Conservation (phyloP, 2,329 filamentous ascomycete species). For the Thelonectria rubi region DNA sequence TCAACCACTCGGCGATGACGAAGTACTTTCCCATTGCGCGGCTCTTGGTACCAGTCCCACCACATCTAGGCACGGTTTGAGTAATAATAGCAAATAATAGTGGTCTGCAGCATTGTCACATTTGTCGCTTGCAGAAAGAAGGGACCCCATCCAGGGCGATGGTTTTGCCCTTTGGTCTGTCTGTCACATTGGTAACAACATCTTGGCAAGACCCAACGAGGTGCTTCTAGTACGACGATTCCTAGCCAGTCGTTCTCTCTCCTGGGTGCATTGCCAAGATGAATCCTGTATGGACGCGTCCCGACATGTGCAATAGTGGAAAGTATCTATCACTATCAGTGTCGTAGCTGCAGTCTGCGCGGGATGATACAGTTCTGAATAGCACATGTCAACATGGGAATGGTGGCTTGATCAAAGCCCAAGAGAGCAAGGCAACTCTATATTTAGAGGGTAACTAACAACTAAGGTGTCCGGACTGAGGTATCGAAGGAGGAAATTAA, state of each 20-base stretch:
- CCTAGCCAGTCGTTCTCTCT: constrained; percentile 11
- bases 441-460: constrained; percentile 15
- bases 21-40: constrained; percentile 9
- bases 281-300: neutral
- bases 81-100: neutral
- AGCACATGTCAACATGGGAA: constrained; percentile 2
- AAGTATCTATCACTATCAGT: constrained; percentile 5
- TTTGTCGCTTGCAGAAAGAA: constrained; percentile 5
- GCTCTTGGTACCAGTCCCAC: constrained; percentile 19
- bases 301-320: constrained; percentile 1
- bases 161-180: constrained; percentile 12
- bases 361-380: neutral
- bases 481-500: constrained; percentile 22
- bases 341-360: neutral
- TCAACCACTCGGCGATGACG: constrained; percentile 17
- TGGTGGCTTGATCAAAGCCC: neutral
- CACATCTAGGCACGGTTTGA: neutral
- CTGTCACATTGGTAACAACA: constrained; percentile 14
- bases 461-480: neutral
- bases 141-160: neutral
- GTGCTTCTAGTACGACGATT: constrained; percentile 3
- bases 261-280: constrained; percentile 14
- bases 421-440: constrained; percentile 8
- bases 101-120: neutral
- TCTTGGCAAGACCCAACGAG: constrained; percentile 17